Percentiles rank a stretch among this genome's conserved stretches.
These are phyloP conservation scores for Chlorociboria aeruginascens DNA, from an alignment of 495 filamentous ascomycete genomes.

Conservation along the genomic window DNA sequence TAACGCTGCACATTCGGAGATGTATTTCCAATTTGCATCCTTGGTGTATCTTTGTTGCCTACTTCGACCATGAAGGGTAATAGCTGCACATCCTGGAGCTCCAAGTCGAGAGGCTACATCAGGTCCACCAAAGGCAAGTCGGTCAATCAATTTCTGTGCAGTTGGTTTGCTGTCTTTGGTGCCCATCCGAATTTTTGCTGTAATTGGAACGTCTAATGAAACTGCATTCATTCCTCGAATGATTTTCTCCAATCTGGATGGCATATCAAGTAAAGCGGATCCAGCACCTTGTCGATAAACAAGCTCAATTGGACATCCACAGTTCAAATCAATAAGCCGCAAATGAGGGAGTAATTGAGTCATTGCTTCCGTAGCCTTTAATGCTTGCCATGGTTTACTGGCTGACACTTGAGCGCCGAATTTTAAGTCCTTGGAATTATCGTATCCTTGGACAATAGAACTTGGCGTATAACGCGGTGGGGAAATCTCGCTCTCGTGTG, in stretches of 20 bases:
- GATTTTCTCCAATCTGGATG: constrained; percentile 78
- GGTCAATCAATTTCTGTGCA: constrained; percentile 67
- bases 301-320: constrained; percentile 91
- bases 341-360: constrained; percentile 64
- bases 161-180: constrained; percentile 69
- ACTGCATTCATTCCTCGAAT: constrained; percentile 90
- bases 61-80: constrained; percentile 87
- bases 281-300: constrained; percentile 79
- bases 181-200: constrained; percentile 88
- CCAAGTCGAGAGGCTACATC: constrained; percentile 52
- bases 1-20: constrained; percentile 75
- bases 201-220: constrained; percentile 76
- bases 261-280: constrained; percentile 83
- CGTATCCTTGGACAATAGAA: constrained; percentile 55
- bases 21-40: constrained; percentile 85
- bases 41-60: constrained; percentile 89
- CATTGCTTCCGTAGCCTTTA: constrained; percentile 77
- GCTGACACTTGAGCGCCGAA: constrained; percentile 89
- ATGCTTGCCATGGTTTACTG: constrained; percentile 74
- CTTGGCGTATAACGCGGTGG: constrained; percentile 43
- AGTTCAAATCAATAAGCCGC: constrained; percentile 87
- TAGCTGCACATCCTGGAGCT: constrained; percentile 72
- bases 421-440: constrained; percentile 68
- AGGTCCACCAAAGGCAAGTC: constrained; percentile 65
- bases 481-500: constrained; percentile 65